These are phyloP conservation scores for Stenogyne calaminthoides DNA, from an alignment of 305 asterid genomes.

Conservation along the genomic window DNA sequence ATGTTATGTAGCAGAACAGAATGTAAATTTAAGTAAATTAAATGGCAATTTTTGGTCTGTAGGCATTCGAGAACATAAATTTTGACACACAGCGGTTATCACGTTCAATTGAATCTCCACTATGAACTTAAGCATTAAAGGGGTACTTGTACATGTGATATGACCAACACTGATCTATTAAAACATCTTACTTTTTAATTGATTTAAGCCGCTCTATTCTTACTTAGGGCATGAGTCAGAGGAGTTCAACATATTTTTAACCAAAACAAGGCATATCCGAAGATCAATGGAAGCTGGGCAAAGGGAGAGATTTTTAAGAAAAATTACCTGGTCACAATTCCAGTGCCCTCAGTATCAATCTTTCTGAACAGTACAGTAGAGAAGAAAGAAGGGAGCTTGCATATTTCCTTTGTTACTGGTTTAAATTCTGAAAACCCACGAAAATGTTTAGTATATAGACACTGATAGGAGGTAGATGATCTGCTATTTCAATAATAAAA, in stretches of 20 bases:
- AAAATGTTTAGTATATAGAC: conserved; percentile 27
- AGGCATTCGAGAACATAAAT: neutral
- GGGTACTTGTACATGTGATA: neutral
- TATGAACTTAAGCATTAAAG: neutral
- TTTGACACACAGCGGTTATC: neutral
- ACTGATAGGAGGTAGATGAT: neutral
- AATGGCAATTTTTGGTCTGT: neutral
- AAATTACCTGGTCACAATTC: conserved; percentile 81
- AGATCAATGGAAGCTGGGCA: conserved; percentile 7
- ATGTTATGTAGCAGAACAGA: neutral
- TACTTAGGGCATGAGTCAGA: conserved; percentile 3
- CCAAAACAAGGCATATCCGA: neutral
- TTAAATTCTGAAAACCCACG: conserved; percentile 71
- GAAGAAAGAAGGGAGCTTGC: conserved; percentile 99
- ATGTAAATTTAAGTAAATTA: neutral
- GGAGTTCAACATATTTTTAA: neutral
- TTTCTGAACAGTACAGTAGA: conserved; percentile 79
- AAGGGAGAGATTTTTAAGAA: neutral
- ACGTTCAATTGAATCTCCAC: neutral
- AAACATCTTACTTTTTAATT: neutral
- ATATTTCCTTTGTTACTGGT: conserved; percentile 89
- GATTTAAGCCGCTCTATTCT: conserved; percentile 4
- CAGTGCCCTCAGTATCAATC: conserved; percentile 71
- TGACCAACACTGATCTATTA: conserved; percentile 8
- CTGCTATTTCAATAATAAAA: conserved; percentile 12